These are phyloP conservation scores for Chloranthus sessilifolius DNA, from an alignment of 164 flowering plant species.

Conservation along the genomic window DNA sequence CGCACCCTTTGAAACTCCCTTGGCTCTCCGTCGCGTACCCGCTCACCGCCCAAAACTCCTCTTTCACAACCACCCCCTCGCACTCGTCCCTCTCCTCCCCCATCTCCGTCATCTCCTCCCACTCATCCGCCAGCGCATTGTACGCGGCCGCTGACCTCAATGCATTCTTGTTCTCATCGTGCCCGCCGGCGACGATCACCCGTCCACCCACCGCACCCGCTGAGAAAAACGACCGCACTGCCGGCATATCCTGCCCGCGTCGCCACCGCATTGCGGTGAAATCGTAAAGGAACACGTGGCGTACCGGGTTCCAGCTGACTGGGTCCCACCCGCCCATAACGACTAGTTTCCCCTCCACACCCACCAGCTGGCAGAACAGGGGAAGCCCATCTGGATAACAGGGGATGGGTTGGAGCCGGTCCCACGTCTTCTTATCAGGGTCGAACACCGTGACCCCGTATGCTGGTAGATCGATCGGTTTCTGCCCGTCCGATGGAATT, in stretches of 20 bases:
- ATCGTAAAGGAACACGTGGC: conserved; percentile 54
- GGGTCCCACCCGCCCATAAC: conserved; percentile 86
- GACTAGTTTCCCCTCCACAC: conserved; percentile 53
- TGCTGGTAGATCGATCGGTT: conserved; percentile 25
- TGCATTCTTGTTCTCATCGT: conserved; percentile 84
- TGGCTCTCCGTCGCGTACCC: conserved; percentile 74
- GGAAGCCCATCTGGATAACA: conserved; percentile 54
- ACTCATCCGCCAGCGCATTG: conserved; percentile 51
- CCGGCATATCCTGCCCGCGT: conserved; percentile 54
- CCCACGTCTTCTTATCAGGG: conserved; percentile 39
- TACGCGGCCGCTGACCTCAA: conserved; percentile 48
- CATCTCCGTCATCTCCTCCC: conserved; percentile 58
- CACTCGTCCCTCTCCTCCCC: conserved; percentile 81
- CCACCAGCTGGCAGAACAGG: conserved; percentile 54
- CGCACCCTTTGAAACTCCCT: conserved; percentile 49
- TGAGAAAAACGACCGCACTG: conserved; percentile 63
- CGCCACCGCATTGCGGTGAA: conserved; percentile 47
- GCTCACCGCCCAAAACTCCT: conserved; percentile 79
- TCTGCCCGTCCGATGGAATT: conserved; percentile 5
- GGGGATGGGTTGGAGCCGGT: conserved; percentile 39
- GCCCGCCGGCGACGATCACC: conserved; percentile 72
- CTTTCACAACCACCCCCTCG: conserved; percentile 50
- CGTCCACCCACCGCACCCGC: conserved; percentile 32
- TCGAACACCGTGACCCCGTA: conserved; percentile 54
- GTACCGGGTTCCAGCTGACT: conserved; percentile 48